Evolutionary conservation across 768 basidiomycete species (phyloP), one percentile per base, ranked within the genome.

Genomic region (Bullera alba): DNA sequence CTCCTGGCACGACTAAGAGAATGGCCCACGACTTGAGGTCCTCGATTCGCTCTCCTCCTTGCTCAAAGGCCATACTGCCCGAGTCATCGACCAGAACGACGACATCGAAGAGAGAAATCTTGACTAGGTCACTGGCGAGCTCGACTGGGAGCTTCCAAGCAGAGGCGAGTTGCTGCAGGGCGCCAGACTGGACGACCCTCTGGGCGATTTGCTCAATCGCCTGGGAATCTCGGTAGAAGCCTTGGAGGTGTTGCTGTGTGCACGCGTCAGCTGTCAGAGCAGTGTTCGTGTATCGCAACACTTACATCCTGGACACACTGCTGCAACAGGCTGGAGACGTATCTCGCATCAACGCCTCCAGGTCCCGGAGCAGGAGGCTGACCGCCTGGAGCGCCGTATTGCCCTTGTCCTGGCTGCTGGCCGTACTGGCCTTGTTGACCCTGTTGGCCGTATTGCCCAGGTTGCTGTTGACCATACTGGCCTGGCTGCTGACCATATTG

Each of bases 11-110:
- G 32, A n/a, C 32, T 10, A 10, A 10, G 32, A n/a, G 32, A 10
- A 10, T n/a, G 5, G 60, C 67, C 53, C 36, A 65, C 62, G 75
- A 54, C 61, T 75, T 75, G 29, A 76, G 54, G 49, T 76, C 76
- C 38, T 76, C 75, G 49, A 76, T 75, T 38, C 76, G 60, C 46
- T 74, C 70, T 29, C 76, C 76, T 14, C 62, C 53, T 57, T 76
- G 70, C 54, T 73, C 76, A 44, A 74, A 74, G 0, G 67, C 61
- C 69, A 72, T 73, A 23, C 56, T 66, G 17, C 64, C 65, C n/a
- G 59, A 63, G 44, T 71, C 71, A 49, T 74, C 74, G 32, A 70
- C 38, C 48, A 61, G 65, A 30, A 74, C 58, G 28, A 71, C 52
- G 4, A 67, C 54, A 48, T 76, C 76, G 51, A 75, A 76, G 28